These are phyloP conservation scores for Rhamnella rubrinervis DNA, from an alignment of 331 rosid genomes.

Conservation along the genomic window DNA sequence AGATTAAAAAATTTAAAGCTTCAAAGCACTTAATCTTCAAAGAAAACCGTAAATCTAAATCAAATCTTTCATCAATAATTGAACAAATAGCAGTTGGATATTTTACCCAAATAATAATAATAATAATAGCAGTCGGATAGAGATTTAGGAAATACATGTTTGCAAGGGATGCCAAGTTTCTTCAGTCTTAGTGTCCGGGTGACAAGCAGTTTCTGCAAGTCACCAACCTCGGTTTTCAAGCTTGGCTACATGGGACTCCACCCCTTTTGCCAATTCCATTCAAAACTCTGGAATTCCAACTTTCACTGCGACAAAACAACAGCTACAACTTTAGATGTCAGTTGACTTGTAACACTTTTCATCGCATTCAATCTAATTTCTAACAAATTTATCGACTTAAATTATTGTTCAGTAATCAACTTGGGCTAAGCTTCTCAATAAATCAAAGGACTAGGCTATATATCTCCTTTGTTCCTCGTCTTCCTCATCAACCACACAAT, in stretches of 20 bases:
- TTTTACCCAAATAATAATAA: no score
- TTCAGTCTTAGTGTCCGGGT: conserved; percentile 83
- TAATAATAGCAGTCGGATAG: not conserved
- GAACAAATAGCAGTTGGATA: not conserved
- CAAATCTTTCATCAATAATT: not conserved
- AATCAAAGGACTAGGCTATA: no score
- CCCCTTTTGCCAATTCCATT: conserved; percentile 82
- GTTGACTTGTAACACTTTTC: not conserved
- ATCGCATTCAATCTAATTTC: not conserved
- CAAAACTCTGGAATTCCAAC: conserved; percentile 89
- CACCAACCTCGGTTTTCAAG: conserved; percentile 86
- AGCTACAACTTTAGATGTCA: conserved; percentile 15
- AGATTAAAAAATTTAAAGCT: conserved; percentile 12
- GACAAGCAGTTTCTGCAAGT: conserved; percentile 76
- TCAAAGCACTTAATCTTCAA: not conserved
- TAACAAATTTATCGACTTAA: not conserved
- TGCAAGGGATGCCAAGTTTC: conserved; percentile 93
- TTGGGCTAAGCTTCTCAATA: not conserved
- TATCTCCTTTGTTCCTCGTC: not conserved
- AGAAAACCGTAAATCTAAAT: not conserved
- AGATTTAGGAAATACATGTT: conserved; percentile 50
- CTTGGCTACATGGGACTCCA: conserved; percentile 77
- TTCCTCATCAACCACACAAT: conserved; percentile 6
- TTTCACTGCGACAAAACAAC: conserved; percentile 54
- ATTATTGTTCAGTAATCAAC: not conserved